Conservation (phyloP, 768 basidiomycete species). For the Sarcodon aspratus region DNA sequence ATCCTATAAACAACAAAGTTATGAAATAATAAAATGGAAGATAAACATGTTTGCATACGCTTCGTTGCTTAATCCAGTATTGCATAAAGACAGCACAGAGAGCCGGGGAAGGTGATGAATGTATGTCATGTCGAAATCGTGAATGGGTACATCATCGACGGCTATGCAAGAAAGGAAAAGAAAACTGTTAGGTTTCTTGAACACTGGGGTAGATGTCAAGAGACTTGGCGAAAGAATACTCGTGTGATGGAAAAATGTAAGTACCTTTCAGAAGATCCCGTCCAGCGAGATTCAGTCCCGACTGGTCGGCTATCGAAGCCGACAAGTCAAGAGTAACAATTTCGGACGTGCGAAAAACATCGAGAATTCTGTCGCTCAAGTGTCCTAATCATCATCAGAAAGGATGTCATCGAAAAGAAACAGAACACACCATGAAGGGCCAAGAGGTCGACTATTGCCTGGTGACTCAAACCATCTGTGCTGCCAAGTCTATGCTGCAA, state of each 20-base stretch:
- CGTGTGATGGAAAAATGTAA: conserved; percentile 1
- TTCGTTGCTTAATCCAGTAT: conserved; percentile 51
- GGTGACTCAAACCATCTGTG: conserved; percentile 23
- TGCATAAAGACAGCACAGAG: conserved; percentile 31
- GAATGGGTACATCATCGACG: conserved; percentile 31
- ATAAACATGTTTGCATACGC: conserved; percentile 26
- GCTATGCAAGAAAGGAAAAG: conserved; percentile 37
- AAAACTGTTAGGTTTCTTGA: conserved; percentile 41
- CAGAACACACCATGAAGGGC: conserved; percentile 11
- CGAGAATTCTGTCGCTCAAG: conserved; percentile 32
- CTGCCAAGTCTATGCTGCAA: conserved; percentile 28
- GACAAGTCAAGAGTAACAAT: conserved; percentile 33
- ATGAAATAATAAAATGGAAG: conserved; percentile 3
- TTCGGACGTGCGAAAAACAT: conserved; percentile 33
- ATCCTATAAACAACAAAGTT: conserved; percentile 25
- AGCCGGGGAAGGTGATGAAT: conserved; percentile 45
- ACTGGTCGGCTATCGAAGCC: conserved; percentile 33
- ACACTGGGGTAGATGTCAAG: conserved; percentile 23
- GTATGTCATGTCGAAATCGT: conserved; percentile 36
- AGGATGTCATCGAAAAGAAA: too few species aligned
- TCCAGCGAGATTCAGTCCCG: conserved; percentile 37
- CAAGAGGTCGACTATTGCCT: conserved; percentile 26
- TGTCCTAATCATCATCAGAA: conserved; percentile 23
- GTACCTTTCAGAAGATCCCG: conserved; percentile 33
- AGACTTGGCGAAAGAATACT: conserved; percentile 3